Evolutionary conservation across 371 early-diverging fungal species (phyloP).

Genomic region (Mortierella sp.): DNA sequence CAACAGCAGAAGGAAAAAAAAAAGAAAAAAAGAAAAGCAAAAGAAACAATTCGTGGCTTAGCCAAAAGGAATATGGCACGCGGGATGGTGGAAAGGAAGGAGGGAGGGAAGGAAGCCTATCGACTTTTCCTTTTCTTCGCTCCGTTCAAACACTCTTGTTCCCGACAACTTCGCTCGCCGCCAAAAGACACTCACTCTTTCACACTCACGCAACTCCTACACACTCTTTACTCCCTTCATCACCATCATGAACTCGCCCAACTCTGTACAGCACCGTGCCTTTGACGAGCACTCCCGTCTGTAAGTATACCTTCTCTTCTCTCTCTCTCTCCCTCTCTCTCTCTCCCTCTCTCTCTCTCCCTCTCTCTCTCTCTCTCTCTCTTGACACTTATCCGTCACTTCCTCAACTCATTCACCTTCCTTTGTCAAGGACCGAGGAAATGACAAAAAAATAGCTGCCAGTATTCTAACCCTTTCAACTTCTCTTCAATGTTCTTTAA

Average conservation of each 20-base stretch:
- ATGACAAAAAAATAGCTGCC: neutral
- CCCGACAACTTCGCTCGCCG: neutral
- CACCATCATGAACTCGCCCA: conserved; percentile 46
- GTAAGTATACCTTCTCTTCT: conserved; percentile 21
- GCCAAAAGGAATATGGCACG: conserved; percentile 5
- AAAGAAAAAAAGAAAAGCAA: conserved; percentile 19
- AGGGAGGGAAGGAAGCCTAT: neutral
- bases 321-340: neutral
- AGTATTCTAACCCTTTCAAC: neutral
- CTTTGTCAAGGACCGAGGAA: neutral
- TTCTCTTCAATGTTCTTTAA: neutral
- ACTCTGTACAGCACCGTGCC: conserved; percentile 54
- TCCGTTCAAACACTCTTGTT: neutral
- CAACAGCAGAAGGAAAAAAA: conserved; percentile 13
- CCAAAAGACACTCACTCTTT: neutral
- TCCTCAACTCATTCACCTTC: neutral
- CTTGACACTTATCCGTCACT: too few relatives aligned
- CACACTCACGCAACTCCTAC: too few relatives aligned
- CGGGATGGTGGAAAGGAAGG: neutral
- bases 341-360: neutral
- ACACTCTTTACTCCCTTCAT: neutral
- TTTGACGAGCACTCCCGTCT: conserved; percentile 58
- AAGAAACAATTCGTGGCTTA: neutral
- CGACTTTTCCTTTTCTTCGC: neutral
- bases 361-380: neutral